These are phyloP conservation scores for Cyberlindnera amylophila DNA, from an alignment of 805 yeast species.

Conservation along the genomic window DNA sequence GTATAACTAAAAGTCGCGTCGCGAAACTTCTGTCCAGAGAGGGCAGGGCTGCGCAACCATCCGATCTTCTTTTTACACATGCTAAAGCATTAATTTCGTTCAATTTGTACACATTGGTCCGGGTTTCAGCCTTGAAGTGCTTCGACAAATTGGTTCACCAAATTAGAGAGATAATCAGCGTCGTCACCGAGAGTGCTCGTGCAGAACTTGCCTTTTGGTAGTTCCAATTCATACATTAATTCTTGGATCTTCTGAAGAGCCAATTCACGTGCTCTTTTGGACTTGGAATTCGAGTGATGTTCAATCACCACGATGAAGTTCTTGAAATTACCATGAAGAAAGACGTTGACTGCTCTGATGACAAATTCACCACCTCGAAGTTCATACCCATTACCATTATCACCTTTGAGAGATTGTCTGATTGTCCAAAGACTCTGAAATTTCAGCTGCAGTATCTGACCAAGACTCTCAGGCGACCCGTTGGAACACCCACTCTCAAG, in stretches of 20 bases:
- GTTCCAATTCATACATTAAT: constrained; percentile 7
- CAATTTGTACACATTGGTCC: neutral
- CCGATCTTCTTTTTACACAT: too few relatives aligned
- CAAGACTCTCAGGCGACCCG: constrained; percentile 55
- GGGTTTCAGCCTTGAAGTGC: constrained; percentile 8
- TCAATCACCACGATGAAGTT: constrained; percentile 49
- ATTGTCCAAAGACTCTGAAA: constrained; percentile 67
- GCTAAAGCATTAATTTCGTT: too few relatives aligned
- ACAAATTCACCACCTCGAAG: constrained; percentile 39
- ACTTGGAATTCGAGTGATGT: constrained; percentile 6
- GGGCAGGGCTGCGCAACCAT: too few relatives aligned
- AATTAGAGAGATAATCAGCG: constrained; percentile 5
- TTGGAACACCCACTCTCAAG: constrained; percentile 50
- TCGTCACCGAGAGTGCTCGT: constrained; percentile 1
- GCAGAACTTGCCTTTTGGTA: constrained; percentile 15
- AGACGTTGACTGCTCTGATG: constrained; percentile 65
- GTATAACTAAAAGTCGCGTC: too few relatives aligned
- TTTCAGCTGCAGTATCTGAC: constrained; percentile 49
- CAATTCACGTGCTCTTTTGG: neutral
- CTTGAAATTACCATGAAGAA: constrained; percentile 69
- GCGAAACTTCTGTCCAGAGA: constrained; percentile 5
- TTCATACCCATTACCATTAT: constrained; percentile 66
- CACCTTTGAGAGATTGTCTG: constrained; percentile 69
- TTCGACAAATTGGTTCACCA: constrained; percentile 12
- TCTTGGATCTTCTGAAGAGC: constrained; percentile 5